A percentile compares a stretch with the other conserved stretches of the same genome.
phyloP scores from a whole-genome alignment of 2,329 filamentous ascomycete genomes.

The Hymenotorrendiella dingleyae region DNA sequence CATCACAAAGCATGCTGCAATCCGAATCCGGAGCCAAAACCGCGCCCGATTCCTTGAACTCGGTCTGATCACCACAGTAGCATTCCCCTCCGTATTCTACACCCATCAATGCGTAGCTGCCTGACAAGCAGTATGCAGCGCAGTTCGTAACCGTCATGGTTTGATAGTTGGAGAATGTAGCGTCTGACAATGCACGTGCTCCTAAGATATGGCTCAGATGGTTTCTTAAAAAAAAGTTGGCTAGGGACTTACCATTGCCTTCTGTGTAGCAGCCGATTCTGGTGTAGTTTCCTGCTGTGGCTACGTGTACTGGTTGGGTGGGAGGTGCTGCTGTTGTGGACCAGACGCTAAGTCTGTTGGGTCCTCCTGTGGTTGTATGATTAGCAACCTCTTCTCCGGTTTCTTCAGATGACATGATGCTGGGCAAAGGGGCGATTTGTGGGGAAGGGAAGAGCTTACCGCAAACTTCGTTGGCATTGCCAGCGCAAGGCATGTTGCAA shows the following conservation, averaged over 20 bases:
- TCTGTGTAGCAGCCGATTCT: slow-evolving; percentile 13
- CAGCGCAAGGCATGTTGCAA: slow-evolving; percentile 20
- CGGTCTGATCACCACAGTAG: slow-evolving; percentile 21
- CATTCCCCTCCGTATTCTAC: slow-evolving; percentile 42
- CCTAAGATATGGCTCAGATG: too few species aligned
- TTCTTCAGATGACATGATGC: neutral
- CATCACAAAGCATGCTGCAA: slow-evolving; percentile 22
- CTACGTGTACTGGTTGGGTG: slow-evolving; percentile 4
- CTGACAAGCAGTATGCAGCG: slow-evolving; percentile 12
- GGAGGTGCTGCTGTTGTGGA: slow-evolving; percentile 7
- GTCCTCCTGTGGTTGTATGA: slow-evolving; percentile 8
- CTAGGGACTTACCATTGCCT: too few species aligned
- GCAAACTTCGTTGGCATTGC: slow-evolving; percentile 27
- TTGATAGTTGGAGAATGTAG: neutral
- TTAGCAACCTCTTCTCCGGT: neutral
- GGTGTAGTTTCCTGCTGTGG: slow-evolving; percentile 2
- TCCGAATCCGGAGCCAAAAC: slow-evolving; percentile 9
- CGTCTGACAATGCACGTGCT: slow-evolving; percentile 36
- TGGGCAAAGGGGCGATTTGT: too few species aligned
- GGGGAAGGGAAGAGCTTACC: too few species aligned
- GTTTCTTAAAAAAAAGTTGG: too few species aligned
- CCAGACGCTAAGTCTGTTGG: slow-evolving; percentile 21
- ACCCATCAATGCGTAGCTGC: slow-evolving; percentile 34
- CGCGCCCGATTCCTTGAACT: slow-evolving; percentile 9
- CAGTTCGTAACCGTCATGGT: slow-evolving; percentile 16